phyloP scores from a whole-genome alignment of 129 eudicot genomes.

The Artemisia annua region DNA sequence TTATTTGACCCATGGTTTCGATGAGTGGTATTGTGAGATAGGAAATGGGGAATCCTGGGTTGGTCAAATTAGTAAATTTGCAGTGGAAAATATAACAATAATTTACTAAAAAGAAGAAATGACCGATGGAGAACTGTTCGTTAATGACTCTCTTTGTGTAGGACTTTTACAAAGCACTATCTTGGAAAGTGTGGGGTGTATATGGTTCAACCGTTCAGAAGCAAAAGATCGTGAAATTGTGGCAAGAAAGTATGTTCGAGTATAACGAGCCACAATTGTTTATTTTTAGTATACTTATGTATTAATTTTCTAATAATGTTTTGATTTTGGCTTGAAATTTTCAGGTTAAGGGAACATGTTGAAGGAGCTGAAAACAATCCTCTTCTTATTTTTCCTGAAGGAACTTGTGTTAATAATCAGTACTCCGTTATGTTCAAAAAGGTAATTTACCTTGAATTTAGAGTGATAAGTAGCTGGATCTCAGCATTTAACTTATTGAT shows the following conservation, averaged over 20 bases:
- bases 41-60: constrained; percentile 8
- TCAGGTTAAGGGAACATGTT: constrained; percentile 93
- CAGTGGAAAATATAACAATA: not conserved
- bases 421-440: constrained; percentile 96
- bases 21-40: constrained; percentile 4
- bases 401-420: constrained; percentile 97
- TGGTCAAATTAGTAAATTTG: not conserved
- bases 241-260: constrained; percentile 71
- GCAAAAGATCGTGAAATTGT: constrained; percentile 97
- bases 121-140: not conserved
- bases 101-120: not conserved
- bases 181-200: constrained; percentile 95
- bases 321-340: constrained; percentile 19
- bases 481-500: not conserved
- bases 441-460: constrained; percentile 18
- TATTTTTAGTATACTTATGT: not conserved
- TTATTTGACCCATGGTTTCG: constrained; percentile 1
- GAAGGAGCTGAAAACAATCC: constrained; percentile 94
- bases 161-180: constrained; percentile 97
- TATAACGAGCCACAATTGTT: not conserved
- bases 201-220: constrained; percentile 96
- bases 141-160: constrained; percentile 22
- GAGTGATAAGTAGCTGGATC: no score
- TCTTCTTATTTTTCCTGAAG: constrained; percentile 97
- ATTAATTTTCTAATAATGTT: constrained; percentile 2